Evolutionary conservation across 495 filamentous ascomycete species (phyloP), one percentile per base, ranked within the genome.

Genomic region (Xylaria intraflava): DNA sequence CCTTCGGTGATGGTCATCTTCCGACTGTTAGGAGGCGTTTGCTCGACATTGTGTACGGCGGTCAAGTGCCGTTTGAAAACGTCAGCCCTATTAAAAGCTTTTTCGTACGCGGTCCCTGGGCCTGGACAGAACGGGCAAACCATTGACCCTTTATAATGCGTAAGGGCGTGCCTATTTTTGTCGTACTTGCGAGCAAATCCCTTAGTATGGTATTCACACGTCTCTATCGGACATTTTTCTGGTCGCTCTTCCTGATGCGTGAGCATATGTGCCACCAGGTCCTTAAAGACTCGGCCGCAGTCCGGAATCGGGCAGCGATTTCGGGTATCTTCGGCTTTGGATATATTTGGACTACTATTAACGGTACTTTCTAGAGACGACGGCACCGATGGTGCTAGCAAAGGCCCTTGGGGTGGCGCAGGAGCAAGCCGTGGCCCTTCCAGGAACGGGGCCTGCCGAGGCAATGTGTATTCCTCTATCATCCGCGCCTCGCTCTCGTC

Each of bases 81-180:
- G 64, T 99, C 93, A 43, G 94, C 91, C 26, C 93, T 84, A 72
- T 99, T 99, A 69, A 99, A 99, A 61, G 89, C 94, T 79, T 99
- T 99, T 71, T 99, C 93, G 0, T 87, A 87, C 19, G 92, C 81
- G 1, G 90, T 95, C 12, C 94, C 94, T 22, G 88, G 87, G 4
- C 91, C 90, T 0, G 92, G 91, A 62, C 93, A 99, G 75, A 99
- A 99, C 30, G 91, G 90, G 69, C 93, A 99, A 23, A 99, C 90
- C 94, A 99, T 97, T 26, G 90, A 97, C 8, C 94, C 94, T 72
- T 97, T 97, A 79, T 99, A 99, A 64, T 99, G 93, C 22, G 94
- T 99, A 49, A 99, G 67, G 0, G 92, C 96, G 66, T 99, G 93
- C 26, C 93, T 79, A 67, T 97, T 97, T 75, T 96, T 97, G 73